Conservation (phyloP, 352 stramenopile species). For the Elongisporangium prolatum region DNA sequence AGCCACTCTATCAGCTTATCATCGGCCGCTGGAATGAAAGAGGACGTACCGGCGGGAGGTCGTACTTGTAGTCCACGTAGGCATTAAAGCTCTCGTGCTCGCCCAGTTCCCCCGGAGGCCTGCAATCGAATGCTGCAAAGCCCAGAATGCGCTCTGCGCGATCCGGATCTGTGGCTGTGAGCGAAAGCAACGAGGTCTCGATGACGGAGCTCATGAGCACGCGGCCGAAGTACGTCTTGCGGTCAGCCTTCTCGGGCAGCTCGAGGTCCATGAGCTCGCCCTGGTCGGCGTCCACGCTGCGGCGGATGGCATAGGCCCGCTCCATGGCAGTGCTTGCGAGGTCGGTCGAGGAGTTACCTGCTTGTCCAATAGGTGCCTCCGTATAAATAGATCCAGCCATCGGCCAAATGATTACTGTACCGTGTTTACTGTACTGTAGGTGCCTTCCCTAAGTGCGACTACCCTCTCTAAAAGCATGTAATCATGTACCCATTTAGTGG, state of each 20-base stretch:
- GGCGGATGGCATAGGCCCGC: constrained; percentile 43
- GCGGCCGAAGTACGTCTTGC: constrained; percentile 60
- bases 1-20: background rate
- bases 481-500: too few species aligned
- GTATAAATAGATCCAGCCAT: background rate
- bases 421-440: too few species aligned
- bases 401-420: too few species aligned
- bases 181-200: constrained; percentile 65
- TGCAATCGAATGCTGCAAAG: constrained; percentile 60
- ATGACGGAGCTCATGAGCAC: constrained; percentile 51
- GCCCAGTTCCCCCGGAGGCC: constrained; percentile 33
- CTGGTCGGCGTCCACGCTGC: constrained; percentile 57
- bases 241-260: constrained; percentile 45
- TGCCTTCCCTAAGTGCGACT: too few species aligned
- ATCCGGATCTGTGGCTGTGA: constrained; percentile 52
- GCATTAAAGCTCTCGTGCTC: constrained; percentile 27
- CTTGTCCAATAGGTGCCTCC: background rate
- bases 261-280: constrained; percentile 54
- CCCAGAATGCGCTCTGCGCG: constrained; percentile 48
- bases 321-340: constrained; percentile 10
- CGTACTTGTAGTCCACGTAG: constrained; percentile 50
- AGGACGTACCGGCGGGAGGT: constrained; percentile 34
- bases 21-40: background rate
- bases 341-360: background rate
- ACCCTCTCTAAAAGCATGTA: too few species aligned